phyloP scores from a whole-genome alignment of 108 stramenopile genomes.

The Hondaea fermentalgiana region DNA sequence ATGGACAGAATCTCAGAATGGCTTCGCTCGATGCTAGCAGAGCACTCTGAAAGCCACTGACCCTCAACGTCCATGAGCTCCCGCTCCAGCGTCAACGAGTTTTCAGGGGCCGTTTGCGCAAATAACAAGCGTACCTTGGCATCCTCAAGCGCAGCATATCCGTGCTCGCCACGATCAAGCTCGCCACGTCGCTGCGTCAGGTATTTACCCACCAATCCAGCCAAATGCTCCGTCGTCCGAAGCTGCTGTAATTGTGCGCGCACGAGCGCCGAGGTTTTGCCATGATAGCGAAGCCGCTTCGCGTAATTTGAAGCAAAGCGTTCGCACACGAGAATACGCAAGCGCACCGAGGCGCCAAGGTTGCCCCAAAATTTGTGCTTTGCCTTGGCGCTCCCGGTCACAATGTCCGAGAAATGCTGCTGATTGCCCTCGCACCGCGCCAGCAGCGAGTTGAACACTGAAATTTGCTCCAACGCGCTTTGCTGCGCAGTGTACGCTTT shows the following conservation, averaged over 20 bases:
- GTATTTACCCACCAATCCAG: not conserved
- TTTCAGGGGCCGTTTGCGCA: not conserved
- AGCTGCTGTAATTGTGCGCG: not conserved
- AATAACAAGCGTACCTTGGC: not conserved
- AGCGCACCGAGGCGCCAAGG: not conserved
- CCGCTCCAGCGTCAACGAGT: not conserved
- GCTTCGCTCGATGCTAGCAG: not conserved
- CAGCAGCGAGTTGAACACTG: not conserved
- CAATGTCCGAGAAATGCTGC: not conserved
- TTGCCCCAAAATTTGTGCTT: not conserved
- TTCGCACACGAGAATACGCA: not conserved
- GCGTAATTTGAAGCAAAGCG: not conserved
- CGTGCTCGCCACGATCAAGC: not conserved
- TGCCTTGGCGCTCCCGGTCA: not conserved
- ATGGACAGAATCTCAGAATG: not conserved
- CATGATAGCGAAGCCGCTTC: not conserved
- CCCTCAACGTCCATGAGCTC: not conserved
- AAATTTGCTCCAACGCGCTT: not conserved
- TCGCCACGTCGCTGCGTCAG: not conserved
- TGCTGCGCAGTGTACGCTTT: not conserved
- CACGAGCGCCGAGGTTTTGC: not conserved
- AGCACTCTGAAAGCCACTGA: not conserved
- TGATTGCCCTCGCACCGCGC: not conserved
- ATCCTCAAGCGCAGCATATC: not conserved
- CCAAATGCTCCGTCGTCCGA: too few species aligned